Conservation (phyloP, 1,139 yeast genomes). For the Dujonia santamariae region DNA sequence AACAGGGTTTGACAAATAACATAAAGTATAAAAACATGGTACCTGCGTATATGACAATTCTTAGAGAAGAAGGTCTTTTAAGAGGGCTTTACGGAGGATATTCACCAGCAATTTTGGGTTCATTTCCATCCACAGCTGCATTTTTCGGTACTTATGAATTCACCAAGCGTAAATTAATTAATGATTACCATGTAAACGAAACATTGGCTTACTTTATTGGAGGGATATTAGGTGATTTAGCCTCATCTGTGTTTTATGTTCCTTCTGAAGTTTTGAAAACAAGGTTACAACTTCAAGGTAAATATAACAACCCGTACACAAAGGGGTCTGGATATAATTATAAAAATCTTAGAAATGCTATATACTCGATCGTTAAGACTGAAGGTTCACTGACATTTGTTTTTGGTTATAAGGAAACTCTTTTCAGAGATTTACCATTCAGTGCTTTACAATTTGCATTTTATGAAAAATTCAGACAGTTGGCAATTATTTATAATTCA, state of each 20-base stretch:
- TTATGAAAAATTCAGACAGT: slow-evolving; percentile 76
- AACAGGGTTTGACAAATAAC: slow-evolving; percentile 81
- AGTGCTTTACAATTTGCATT: slow-evolving; percentile 95
- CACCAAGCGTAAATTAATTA: slow-evolving; percentile 67
- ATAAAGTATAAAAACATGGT: slow-evolving; percentile 63
- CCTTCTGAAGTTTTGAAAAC: slow-evolving; percentile 97
- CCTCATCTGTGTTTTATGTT: slow-evolving; percentile 89
- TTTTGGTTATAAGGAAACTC: slow-evolving; percentile 90
- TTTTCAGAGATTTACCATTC: slow-evolving; percentile 88
- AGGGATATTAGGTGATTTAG: slow-evolving; percentile 89
- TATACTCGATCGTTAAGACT: slow-evolving; percentile 52
- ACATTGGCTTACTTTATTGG: slow-evolving; percentile 78
- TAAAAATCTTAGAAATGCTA: slow-evolving; percentile 66
- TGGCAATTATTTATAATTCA: slow-evolving; percentile 53
- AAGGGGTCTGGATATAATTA: slow-evolving; percentile 82
- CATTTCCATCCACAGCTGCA: slow-evolving; percentile 89
- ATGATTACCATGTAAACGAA: slow-evolving; percentile 66
- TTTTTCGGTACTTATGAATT: slow-evolving; percentile 89
- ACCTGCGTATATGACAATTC: slow-evolving; percentile 70
- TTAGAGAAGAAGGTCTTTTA: slow-evolving; percentile 77
- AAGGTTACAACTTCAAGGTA: slow-evolving; percentile 87
- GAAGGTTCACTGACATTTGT: slow-evolving; percentile 81
- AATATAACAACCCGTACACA: slow-evolving; percentile 74
- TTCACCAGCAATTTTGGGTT: slow-evolving; percentile 85
- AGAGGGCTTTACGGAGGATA: slow-evolving; percentile 92